A percentile compares a stretch with the other conserved stretches of the same genome.
phyloP scores from a whole-genome alignment of 768 basidiomycete genomes.

The Leccinum variicolor region DNA sequence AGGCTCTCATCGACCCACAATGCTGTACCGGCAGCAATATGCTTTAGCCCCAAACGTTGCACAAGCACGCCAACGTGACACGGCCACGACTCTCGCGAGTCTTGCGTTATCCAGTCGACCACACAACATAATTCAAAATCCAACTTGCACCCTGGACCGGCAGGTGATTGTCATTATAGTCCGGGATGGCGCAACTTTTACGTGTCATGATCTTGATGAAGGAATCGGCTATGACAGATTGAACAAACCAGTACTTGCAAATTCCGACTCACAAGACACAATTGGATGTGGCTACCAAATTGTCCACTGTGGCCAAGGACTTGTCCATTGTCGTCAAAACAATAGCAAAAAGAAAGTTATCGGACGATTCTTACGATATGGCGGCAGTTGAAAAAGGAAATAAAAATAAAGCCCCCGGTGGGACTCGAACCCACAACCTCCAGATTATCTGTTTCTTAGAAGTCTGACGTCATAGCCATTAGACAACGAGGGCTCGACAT shows the following conservation, averaged over 20 bases:
- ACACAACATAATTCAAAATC: background rate
- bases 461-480: conserved; percentile 92
- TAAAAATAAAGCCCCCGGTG: conserved; percentile 59
- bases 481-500: conserved; percentile 70
- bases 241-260: conserved; percentile 6
- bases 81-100: background rate
- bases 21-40: background rate
- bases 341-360: background rate
- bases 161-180: background rate
- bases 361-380: background rate
- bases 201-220: conserved; percentile 12
- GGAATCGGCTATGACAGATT: conserved; percentile 5
- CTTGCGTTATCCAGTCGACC: background rate
- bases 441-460: conserved; percentile 72
- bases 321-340: background rate
- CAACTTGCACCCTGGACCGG: background rate
- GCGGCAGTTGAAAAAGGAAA: conserved; percentile 4
- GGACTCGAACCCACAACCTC: conserved; percentile 87
- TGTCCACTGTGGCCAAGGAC: background rate
- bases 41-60: background rate
- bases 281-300: background rate
- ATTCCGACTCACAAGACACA: conserved; percentile 3
- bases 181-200: conserved; percentile 17
- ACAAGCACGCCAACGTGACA: background rate
- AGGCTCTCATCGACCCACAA: background rate